These are phyloP conservation scores for Asterophora lycoperdoides DNA, from an alignment of 768 basidiomycete species.

Conservation along the genomic window DNA sequence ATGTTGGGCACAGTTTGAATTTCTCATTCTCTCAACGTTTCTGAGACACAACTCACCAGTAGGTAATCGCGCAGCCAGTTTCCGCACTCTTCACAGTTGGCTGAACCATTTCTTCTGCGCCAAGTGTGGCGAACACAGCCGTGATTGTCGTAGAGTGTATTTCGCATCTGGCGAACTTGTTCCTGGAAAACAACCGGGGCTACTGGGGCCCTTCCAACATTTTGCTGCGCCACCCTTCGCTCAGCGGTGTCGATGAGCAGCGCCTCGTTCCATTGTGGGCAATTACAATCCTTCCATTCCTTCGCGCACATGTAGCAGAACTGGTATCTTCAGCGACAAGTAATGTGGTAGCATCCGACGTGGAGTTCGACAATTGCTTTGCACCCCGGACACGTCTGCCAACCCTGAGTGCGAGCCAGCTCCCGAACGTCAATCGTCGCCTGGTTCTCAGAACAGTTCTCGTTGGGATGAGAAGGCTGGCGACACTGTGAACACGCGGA, in stretches of 20 bases:
- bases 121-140: slow-evolving; percentile 46
- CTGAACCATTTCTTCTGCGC: slow-evolving; percentile 38
- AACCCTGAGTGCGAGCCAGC: slow-evolving; percentile 41
- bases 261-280: slow-evolving; percentile 62
- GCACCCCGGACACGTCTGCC: slow-evolving; percentile 66
- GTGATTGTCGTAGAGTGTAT: slow-evolving; percentile 46
- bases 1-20: slow-evolving; percentile 28
- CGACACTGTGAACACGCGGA: slow-evolving; percentile 49
- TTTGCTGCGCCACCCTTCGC: slow-evolving; percentile 28
- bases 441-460: slow-evolving; percentile 39
- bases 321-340: slow-evolving; percentile 50
- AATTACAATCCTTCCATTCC: slow-evolving; percentile 58
- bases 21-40: not conserved
- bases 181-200: slow-evolving; percentile 28
- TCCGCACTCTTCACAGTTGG: slow-evolving; percentile 41
- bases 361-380: slow-evolving; percentile 50
- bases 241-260: slow-evolving; percentile 33
- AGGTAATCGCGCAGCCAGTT: slow-evolving; percentile 12
- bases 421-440: slow-evolving; percentile 38
- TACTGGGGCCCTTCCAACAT: slow-evolving; percentile 22
- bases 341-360: slow-evolving; percentile 63
- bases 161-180: slow-evolving; percentile 29
- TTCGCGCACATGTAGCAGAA: slow-evolving; percentile 66
- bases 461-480: slow-evolving; percentile 35
- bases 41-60: slow-evolving; percentile 1